Conservation (phyloP, 2,329 filamentous ascomycete species). For the Alternaria brassicicola region DNA sequence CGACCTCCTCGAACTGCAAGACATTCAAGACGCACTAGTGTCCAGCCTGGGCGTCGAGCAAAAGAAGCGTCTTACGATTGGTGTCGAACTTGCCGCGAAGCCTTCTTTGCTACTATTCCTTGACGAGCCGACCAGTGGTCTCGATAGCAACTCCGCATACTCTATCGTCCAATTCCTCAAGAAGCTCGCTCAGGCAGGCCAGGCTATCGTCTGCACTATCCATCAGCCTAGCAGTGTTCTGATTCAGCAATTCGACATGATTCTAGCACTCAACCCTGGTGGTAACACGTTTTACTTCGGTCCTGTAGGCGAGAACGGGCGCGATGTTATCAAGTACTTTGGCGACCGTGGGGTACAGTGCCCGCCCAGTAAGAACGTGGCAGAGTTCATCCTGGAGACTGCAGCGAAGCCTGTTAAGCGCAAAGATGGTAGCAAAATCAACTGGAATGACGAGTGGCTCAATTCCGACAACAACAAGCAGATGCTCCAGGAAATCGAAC, state of each 20-base stretch:
- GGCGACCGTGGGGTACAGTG: conserved; percentile 68
- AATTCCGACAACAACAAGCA: conserved; percentile 66
- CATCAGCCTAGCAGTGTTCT: conserved; percentile 73
- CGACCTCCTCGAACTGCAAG: conserved; percentile 66
- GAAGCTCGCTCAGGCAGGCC: conserved; percentile 69
- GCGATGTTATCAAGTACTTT: conserved; percentile 71
- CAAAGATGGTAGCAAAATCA: conserved; percentile 61
- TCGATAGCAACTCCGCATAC: conserved; percentile 72
- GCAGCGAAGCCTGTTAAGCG: conserved; percentile 63
- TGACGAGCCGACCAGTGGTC: conserved; percentile 73
- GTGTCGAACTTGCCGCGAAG: conserved; percentile 68
- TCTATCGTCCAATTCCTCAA: conserved; percentile 72
- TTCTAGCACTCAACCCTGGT: conserved; percentile 70
- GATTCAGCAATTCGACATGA: conserved; percentile 76
- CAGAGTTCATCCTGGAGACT: conserved; percentile 70
- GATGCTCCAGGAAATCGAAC: conserved; percentile 69
- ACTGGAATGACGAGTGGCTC: conserved; percentile 79
- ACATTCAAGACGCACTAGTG: conserved; percentile 71
- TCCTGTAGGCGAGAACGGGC: conserved; percentile 70
- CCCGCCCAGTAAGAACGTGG: conserved; percentile 69
- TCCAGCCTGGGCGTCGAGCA: conserved; percentile 70
- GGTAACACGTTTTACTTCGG: conserved; percentile 78
- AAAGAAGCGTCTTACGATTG: conserved; percentile 74
- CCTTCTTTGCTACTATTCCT: conserved; percentile 71
- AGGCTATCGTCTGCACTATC: conserved; percentile 76